A percentile compares a stretch with the other conserved stretches of the same genome.
Evolutionary conservation across 768 basidiomycete genomes (phyloP).

Genomic region (Filobasidium floriforme): DNA sequence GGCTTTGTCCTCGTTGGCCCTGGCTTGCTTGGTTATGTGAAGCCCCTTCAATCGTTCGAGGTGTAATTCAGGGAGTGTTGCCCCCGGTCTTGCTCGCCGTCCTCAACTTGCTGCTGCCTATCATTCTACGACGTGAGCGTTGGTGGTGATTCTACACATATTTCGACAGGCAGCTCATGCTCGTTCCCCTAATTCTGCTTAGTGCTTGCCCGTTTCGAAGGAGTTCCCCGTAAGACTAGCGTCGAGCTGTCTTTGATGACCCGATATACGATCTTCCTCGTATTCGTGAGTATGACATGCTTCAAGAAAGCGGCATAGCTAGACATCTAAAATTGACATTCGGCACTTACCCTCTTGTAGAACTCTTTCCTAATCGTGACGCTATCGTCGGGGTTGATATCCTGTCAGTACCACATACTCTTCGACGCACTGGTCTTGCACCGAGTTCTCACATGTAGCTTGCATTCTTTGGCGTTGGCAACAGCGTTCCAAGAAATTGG

Average conservation of each 20-base stretch:
- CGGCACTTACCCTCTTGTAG: slow-evolving; percentile 46
- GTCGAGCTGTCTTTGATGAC: slow-evolving; percentile 88
- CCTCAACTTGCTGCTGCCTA: slow-evolving; percentile 80
- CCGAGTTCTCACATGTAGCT: too few species aligned
- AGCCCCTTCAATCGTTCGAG: slow-evolving; percentile 54
- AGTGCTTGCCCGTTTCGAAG: slow-evolving; percentile 76
- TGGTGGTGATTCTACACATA: not conserved
- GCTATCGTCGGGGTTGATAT: slow-evolving; percentile 70
- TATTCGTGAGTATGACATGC: slow-evolving; percentile 57
- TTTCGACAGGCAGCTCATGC: not conserved
- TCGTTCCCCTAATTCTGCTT: not conserved
- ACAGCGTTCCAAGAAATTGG: slow-evolving; percentile 56
- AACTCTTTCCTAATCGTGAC: slow-evolving; percentile 91
- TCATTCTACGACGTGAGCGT: slow-evolving; percentile 61
- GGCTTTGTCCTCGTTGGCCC: slow-evolving; percentile 56
- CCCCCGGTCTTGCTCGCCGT: slow-evolving; percentile 81
- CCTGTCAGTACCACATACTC: slow-evolving; percentile 27
- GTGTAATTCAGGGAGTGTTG: slow-evolving; percentile 80
- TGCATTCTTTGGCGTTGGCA: too few species aligned
- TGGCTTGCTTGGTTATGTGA: slow-evolving; percentile 83
- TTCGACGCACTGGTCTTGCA: too few species aligned
- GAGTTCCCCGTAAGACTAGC: slow-evolving; percentile 73
- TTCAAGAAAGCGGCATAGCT: not conserved
- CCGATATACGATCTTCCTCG: slow-evolving; percentile 84
- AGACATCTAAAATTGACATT: not conserved